A percentile compares a stretch with the other conserved stretches of the same genome.
Evolutionary conservation across 1,284 basidiomycete species (phyloP).

Genomic region (Moesziomyces aphidis): DNA sequence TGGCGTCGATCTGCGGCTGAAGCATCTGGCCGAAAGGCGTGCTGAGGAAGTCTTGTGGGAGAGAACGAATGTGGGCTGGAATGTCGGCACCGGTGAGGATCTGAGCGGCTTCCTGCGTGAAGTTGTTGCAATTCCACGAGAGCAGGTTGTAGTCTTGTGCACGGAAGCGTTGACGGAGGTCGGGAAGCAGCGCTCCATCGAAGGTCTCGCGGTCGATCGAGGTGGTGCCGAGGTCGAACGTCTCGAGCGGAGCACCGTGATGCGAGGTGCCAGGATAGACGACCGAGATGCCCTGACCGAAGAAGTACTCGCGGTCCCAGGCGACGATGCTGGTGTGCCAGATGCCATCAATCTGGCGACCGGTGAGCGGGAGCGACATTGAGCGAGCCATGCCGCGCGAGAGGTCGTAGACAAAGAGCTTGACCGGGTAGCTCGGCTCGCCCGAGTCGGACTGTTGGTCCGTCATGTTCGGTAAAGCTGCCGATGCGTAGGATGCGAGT

Average conservation of each 20-base stretch:
- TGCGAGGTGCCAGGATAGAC: slow-evolving; percentile 69
- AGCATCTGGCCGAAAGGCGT: slow-evolving; percentile 89
- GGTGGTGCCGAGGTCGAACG: slow-evolving; percentile 84
- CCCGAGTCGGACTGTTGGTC: slow-evolving; percentile 1
- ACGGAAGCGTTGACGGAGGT: slow-evolving; percentile 82
- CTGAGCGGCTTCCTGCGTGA: slow-evolving; percentile 78
- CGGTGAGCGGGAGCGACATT: slow-evolving; percentile 81
- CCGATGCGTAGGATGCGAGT: too few species aligned
- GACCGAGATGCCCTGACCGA: slow-evolving; percentile 83
- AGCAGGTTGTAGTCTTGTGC: slow-evolving; percentile 82
- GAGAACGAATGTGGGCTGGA: slow-evolving; percentile 59
- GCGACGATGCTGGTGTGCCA: slow-evolving; percentile 87
- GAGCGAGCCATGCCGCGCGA: slow-evolving; percentile 83
- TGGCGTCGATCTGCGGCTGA: slow-evolving; percentile 82
- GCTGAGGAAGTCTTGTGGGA: slow-evolving; percentile 84
- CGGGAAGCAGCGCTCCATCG: slow-evolving; percentile 77
- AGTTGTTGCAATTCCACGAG: slow-evolving; percentile 72
- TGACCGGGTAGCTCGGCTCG: slow-evolving; percentile 29
- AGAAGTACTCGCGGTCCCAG: slow-evolving; percentile 85
- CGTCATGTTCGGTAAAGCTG: slow-evolving; percentile 3
- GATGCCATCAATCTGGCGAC: slow-evolving; percentile 70
- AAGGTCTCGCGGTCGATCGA: slow-evolving; percentile 85
- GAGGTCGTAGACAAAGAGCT: slow-evolving; percentile 90
- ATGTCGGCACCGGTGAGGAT: slow-evolving; percentile 64
- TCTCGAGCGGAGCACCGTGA: slow-evolving; percentile 80